Conservation (phyloP, 2,329 filamentous ascomycete species). For the Penicillium sp. region DNA sequence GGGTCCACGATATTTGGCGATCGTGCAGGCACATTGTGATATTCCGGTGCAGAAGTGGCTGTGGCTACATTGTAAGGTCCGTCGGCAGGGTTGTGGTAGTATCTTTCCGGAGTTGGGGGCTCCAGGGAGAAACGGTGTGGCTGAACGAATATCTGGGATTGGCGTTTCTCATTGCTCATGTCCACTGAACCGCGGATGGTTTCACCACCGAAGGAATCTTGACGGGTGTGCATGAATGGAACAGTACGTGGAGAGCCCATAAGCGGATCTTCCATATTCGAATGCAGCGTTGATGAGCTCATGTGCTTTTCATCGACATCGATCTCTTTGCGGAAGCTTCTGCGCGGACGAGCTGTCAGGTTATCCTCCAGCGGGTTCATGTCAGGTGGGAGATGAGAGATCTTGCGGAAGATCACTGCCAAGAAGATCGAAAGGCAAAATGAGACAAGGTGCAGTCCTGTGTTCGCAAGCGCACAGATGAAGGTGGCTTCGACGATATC, state of each 20-base stretch:
- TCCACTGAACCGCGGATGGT: constrained; percentile 55
- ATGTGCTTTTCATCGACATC: constrained; percentile 64
- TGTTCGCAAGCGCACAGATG: constrained; percentile 64
- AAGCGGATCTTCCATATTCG: constrained; percentile 43
- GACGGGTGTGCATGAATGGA: constrained; percentile 78
- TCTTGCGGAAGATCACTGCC: constrained; percentile 76
- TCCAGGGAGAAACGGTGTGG: constrained; percentile 32
- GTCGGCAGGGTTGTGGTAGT: constrained; percentile 29
- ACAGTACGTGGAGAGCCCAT: constrained; percentile 54
- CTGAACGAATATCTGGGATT: constrained; percentile 52
- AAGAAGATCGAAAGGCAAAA: constrained; percentile 73
- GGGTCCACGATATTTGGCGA: constrained; percentile 34
- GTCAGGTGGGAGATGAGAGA: constrained; percentile 79
- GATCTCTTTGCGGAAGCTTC: constrained; percentile 63
- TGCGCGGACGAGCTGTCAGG: constrained; percentile 72
- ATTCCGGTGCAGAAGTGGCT: constrained; percentile 16
- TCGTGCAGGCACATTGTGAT: constrained; percentile 28
- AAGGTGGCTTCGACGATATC: constrained; percentile 68
- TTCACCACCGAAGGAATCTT: constrained; percentile 60
- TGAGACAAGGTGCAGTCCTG: constrained; percentile 69
- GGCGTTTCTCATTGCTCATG: constrained; percentile 43
- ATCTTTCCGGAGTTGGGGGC: constrained; percentile 31
- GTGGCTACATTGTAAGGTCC: constrained; percentile 18
- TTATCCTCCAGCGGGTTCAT: constrained; percentile 92
- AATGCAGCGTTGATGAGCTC: constrained; percentile 51